Evolutionary conservation across 371 early-diverging fungal species (phyloP), one percentile per base, ranked within the genome.

Genomic region (Smittium mucronatum): DNA sequence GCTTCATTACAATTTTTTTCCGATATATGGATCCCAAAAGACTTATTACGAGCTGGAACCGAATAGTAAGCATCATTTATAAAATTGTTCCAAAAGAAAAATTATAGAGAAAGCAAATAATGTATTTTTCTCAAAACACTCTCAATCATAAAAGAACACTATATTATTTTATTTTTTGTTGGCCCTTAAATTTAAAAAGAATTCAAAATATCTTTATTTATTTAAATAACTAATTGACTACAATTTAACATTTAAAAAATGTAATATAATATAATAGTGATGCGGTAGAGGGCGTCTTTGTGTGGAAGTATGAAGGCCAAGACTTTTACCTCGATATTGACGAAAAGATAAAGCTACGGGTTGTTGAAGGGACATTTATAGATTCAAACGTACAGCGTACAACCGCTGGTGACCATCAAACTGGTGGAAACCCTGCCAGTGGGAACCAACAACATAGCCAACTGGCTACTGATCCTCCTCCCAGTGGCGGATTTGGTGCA

Each of bases 1-100:
- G 92, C 93, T 2, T 84, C 93, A 0, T 75, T 95, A 76, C 89
- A 88, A 17, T 96, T 95, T 72, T 95, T 96, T 76, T 92, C 93
- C 76, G 96, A 96, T 77, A 92, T 96, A 25, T 74, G 80, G 63
- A 88, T 96, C 47, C 92, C 94, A 0, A 81, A 84, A 11, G 76
- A 76, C 34, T 80, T 83, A 58, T 80, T 90, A 71, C 89, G 87
- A 59, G 70, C 74, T 0, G 84, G 83, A 58, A 81, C 86, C 17
- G 84, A 83, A 63, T 93, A 87, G 67, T 67, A 67, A 67, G 67
- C 16, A n/a, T n/a, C n/a, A n/a, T n/a, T n/a, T n/a, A n/a, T n/a
- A n/a, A n/a, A n/a, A n/a, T n/a, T n/a, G n/a, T n/a, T n/a, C n/a
- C n/a, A n/a, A n/a, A n/a, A n/a, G n/a, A n/a, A n/a, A n/a, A n/a